phyloP scores from a whole-genome alignment of 352 stramenopile species.

The Globisporangium apiculatum region DNA sequence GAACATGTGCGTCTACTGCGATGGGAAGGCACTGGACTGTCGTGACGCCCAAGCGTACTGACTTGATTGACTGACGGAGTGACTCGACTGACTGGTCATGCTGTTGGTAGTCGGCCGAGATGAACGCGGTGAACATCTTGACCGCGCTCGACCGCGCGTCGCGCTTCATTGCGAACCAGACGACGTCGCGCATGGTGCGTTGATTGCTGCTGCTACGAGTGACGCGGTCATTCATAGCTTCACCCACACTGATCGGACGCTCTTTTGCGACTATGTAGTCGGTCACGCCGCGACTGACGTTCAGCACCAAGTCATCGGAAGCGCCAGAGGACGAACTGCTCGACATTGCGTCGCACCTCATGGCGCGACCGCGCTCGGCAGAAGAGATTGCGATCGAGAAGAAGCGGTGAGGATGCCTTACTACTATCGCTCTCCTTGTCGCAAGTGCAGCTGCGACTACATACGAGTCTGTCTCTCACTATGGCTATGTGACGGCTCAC shows the following conservation, averaged over 20 bases:
- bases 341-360: constrained; percentile 31
- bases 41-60: background rate
- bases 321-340: constrained; percentile 61
- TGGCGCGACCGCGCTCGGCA: constrained; percentile 24
- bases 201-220: background rate
- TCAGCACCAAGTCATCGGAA: constrained; percentile 32
- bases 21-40: no score
- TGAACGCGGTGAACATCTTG: constrained; percentile 63
- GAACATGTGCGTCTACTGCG: constrained; percentile 34
- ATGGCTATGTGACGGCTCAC: background rate
- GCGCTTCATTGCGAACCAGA: constrained; percentile 21
- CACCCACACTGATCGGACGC: background rate
- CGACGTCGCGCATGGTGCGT: constrained; percentile 25
- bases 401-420: constrained; percentile 23
- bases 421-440: background rate
- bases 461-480: background rate
- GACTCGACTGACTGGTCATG: background rate
- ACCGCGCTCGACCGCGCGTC: constrained; percentile 48
- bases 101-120: constrained; percentile 21
- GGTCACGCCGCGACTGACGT: constrained; percentile 10
- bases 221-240: background rate
- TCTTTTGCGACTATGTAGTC: constrained; percentile 1
- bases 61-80: background rate
- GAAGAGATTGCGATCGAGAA: constrained; percentile 29
- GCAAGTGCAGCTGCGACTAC: background rate